phyloP scores from a whole-genome alignment of 352 stramenopile genomes.

The Phytophthora nicotianae region DNA sequence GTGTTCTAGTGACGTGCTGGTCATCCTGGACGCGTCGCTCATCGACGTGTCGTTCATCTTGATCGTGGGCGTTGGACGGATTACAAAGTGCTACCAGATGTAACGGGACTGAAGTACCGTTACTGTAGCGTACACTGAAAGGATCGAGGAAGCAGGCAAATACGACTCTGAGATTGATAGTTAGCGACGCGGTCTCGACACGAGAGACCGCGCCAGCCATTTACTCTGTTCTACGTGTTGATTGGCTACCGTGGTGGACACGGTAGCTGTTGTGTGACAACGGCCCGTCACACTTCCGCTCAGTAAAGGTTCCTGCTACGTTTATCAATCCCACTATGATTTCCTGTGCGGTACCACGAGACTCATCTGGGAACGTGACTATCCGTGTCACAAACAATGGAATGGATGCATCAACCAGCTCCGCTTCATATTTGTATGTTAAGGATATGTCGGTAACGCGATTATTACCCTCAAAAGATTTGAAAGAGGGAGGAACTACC shows the following conservation, averaged over 20 bases:
- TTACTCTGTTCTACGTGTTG: too few relatives aligned
- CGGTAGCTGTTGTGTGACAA: too few relatives aligned
- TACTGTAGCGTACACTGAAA: too few relatives aligned
- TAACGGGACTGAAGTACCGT: too few relatives aligned
- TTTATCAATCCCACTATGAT: slow-evolving; percentile 61
- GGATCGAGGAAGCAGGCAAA: too few relatives aligned
- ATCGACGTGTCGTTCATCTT: background rate
- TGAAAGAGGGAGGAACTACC: slow-evolving; percentile 79
- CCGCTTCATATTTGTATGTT: slow-evolving; percentile 78
- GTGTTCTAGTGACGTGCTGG: background rate
- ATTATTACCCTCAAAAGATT: slow-evolving; percentile 74
- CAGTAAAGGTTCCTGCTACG: slow-evolving; percentile 35
- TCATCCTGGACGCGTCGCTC: background rate
- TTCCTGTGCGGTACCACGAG: slow-evolving; percentile 62
- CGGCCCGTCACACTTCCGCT: too few relatives aligned
- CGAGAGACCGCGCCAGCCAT: too few relatives aligned
- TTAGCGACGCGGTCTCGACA: too few relatives aligned
- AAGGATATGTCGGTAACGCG: slow-evolving; percentile 81
- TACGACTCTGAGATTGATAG: too few relatives aligned
- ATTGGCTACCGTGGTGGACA: too few relatives aligned
- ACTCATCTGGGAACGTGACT: slow-evolving; percentile 57
- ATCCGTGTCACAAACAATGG: slow-evolving; percentile 88
- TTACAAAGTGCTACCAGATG: background rate
- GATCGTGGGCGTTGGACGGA: background rate
- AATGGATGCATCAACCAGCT: slow-evolving; percentile 58